Base-by-base conservation (phyloP, 2,329 filamentous ascomycete species). In the Davidsoniella virescens region DNA sequence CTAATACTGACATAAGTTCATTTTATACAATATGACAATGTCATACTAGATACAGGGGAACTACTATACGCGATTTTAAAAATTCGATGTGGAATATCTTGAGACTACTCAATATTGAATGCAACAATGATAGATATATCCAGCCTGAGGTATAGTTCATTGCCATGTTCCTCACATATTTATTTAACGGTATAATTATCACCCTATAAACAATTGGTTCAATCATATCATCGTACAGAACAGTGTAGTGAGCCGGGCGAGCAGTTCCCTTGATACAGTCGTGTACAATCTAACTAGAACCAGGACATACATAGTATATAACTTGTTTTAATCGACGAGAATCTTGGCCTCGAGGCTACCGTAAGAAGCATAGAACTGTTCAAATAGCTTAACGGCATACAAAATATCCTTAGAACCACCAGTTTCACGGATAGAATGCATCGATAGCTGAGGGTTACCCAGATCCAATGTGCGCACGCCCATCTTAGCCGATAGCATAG, bases 371-470 rank as follows among this genome's bases (percentile, higher is more conserved):
- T 94, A 88, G 67, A 95, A 98, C 57, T 82, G 78, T 56, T 83
- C 79, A 64, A 98, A 96, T 49, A 98, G 64, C 60, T 82, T 81
- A 56, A 94, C 80, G 0, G 85, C 84, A 66, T 92, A 78, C 57
- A 84, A 84, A 1, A 96, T 83, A 66, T 98, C 90, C 58, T 87
- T 78, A 1, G 82, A 79, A 38, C 92, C 92, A 20, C 85, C 84
- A 41, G 86, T 94, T 72, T 96, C 92, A 50, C 92, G 80, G 60
- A 95, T 95, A 61, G 84, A 92, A 67, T 96, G 90, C 92, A 96
- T 96, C 62, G 84, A 87, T 56, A 95, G 70, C 69, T 96, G 90
- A 25, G 90, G 82, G 66, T 95, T 96, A 8, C 90, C 90, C 51
- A 96, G 67, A 66, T 98, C 92, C 42, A 98, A 71, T 1, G 92